Evolutionary conservation across 2,329 filamentous ascomycete genomes (phyloP).

Genomic region (Pseudovirgaria hyperparasitica): DNA sequence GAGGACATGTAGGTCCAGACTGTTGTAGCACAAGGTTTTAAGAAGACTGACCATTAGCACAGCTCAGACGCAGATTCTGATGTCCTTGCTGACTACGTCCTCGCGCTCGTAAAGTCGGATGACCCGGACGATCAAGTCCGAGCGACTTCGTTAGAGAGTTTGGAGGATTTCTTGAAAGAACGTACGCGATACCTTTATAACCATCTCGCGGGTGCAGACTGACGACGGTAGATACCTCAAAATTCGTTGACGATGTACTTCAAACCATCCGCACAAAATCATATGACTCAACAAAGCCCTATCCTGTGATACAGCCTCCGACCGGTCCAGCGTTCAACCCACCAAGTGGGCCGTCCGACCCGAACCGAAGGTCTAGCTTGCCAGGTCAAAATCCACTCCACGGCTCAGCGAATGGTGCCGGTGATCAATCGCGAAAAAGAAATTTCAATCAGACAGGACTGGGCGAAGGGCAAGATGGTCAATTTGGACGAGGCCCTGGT

Average conservation of each 20-base stretch:
- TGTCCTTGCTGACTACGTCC: conserved; percentile 73
- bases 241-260: conserved; percentile 62
- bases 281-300: conserved; percentile 12
- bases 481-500: conserved; percentile 17
- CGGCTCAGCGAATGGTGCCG: conserved; percentile 6
- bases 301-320: conserved; percentile 12
- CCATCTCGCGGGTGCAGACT: neutral
- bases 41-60: conserved; percentile 3
- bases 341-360: conserved; percentile 9
- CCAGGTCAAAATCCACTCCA: conserved; percentile 8
- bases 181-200: conserved; percentile 28
- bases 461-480: conserved; percentile 26
- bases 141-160: conserved; percentile 55
- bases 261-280: conserved; percentile 47
- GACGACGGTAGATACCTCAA: conserved; percentile 34
- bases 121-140: conserved; percentile 52
- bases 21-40: neutral
- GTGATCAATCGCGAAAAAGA: conserved; percentile 39
- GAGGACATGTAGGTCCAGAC: conserved; percentile 52
- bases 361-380: conserved; percentile 7
- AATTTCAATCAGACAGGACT: conserved; percentile 39
- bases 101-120: conserved; percentile 61
- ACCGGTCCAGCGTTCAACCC: conserved; percentile 14
- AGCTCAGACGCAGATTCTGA: conserved; percentile 72
- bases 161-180: conserved; percentile 63